A percentile compares a stretch with the other conserved stretches of the same genome.
phyloP scores from a whole-genome alignment of 768 basidiomycete genomes.

The Tricholoma bakamatsutake region DNA sequence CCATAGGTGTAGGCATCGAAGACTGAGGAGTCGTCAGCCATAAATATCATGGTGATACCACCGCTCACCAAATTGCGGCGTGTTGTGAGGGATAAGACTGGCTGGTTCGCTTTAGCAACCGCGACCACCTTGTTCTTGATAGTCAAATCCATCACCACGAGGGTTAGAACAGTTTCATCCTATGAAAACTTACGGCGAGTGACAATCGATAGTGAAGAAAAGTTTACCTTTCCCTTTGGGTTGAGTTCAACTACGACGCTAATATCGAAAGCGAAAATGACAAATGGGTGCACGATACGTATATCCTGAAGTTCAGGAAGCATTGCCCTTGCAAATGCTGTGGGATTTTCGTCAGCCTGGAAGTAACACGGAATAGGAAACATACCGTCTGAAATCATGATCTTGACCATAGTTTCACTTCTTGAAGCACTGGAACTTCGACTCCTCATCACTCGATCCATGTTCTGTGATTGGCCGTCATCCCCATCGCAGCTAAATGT shows the following conservation, averaged over 20 bases:
- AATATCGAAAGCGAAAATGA: conserved; percentile 55
- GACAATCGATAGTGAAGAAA: neutral
- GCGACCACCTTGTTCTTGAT: conserved; percentile 40
- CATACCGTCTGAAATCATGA: conserved; percentile 41
- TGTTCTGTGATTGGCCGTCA: conserved; percentile 28
- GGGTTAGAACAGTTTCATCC: conserved; percentile 65
- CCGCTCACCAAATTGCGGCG: conserved; percentile 52
- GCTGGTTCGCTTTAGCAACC: conserved; percentile 24
- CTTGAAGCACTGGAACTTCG: conserved; percentile 35
- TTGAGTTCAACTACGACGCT: conserved; percentile 61
- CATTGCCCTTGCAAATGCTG: conserved; percentile 37
- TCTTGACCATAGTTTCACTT: conserved; percentile 43
- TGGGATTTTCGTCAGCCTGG: neutral
- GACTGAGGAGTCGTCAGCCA: conserved; percentile 27
- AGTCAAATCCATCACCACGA: conserved; percentile 57
- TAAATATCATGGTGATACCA: neutral
- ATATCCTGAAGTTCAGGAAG: conserved; percentile 38
- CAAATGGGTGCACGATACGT: conserved; percentile 38
- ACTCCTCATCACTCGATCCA: conserved; percentile 60
- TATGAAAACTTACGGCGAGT: conserved; percentile 22
- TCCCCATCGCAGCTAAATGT: conserved; percentile 23
- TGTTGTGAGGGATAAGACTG: conserved; percentile 50
- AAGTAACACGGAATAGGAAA: conserved; percentile 15
- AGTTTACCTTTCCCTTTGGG: conserved; percentile 61
- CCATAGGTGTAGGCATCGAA: conserved; percentile 38